These are phyloP conservation scores for Saccharomyces hybrid DNA, from an alignment of 1,139 yeast genomes.

Conservation along the genomic window DNA sequence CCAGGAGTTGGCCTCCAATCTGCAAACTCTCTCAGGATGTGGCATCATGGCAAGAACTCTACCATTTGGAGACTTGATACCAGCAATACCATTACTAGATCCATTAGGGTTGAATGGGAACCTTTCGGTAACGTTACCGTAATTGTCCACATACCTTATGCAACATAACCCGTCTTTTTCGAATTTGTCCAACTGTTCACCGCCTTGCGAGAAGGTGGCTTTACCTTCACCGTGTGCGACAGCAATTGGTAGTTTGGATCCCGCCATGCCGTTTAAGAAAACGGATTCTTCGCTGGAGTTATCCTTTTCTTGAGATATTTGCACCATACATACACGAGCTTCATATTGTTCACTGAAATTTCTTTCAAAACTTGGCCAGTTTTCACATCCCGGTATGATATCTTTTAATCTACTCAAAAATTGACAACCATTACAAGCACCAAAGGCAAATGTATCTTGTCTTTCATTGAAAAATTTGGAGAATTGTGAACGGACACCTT, in stretches of 20 bases:
- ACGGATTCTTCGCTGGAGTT: constrained; percentile 45
- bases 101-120: constrained; percentile 98
- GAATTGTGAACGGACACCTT: constrained; percentile 69
- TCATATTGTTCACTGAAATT: constrained; percentile 93
- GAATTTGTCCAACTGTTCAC: constrained; percentile 39
- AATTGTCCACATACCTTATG: constrained; percentile 81
- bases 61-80: constrained; percentile 83
- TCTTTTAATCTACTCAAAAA: constrained; percentile 82
- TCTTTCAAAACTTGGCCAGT: constrained; percentile 96
- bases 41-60: constrained; percentile 99
- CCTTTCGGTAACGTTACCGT: constrained; percentile 70
- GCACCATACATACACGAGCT: constrained; percentile 90
- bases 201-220: constrained; percentile 51
- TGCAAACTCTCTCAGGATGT: constrained; percentile 93
- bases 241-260: constrained; percentile 87
- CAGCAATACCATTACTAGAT: constrained; percentile 88
- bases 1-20: constrained; percentile 87
- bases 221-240: constrained; percentile 99
- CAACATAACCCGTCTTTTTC: constrained; percentile 49
- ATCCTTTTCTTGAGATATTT: constrained; percentile 50
- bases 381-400: constrained; percentile 88
- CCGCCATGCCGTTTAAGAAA: constrained; percentile 85
- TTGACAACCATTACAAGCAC: constrained; percentile 99
- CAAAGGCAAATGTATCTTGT: constrained; percentile 91
- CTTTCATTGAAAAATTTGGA: constrained; percentile 75